Base-by-base conservation (phyloP, 2,329 filamentous ascomycete genomes). In the Beauveria caledonica region DNA sequence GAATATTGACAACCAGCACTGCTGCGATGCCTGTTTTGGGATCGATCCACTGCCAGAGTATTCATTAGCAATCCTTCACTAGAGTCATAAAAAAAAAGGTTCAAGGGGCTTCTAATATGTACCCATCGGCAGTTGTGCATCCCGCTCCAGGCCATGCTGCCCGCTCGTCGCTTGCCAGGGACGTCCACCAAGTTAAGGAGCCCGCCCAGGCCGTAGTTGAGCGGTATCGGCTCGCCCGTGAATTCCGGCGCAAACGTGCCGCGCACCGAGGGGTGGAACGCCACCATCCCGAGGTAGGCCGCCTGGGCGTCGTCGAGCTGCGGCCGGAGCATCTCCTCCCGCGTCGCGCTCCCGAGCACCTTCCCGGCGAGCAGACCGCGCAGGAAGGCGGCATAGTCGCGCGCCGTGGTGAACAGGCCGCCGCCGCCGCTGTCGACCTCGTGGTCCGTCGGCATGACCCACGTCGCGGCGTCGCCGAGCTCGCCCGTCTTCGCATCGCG, bases 91-190 rank as follows among this genome's bases (percentile, higher is more conserved):
- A n/a, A n/a, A n/a, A 36, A 15, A 51, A 4, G 5, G 9, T 40
- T 11, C 27, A 11, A 10, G 8, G 15, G 17, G 4, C 19, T 11
- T n/a, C 5, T n/a, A 11, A 3, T 23, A 70, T 74, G 69, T 63
- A 76, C 75, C 77, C 77, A 79, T 60, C 71, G 72, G n/a, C 71
- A 69, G 63, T 78, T 78, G 36, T 66, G 66, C 63, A 74, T 72
- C 25, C 77, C 77, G n/a, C 68, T 69, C 77, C 77, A 79, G 66
- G 71, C 74, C 62, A 79, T 62, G 50, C 75, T 78, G 1, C 76
- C 76, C 63, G 71, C 74, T 48, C 66, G 70, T 44, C 77, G 68
- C 69, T 75, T 76, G 1, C 73, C 74, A 0, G 72, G 70, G 7
- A 74, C 67, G 59, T 78, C 72, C 23, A 69, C 69, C 63, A 73